phyloP scores from a whole-genome alignment of 495 filamentous ascomycete species.

The Xylaria castorea region DNA sequence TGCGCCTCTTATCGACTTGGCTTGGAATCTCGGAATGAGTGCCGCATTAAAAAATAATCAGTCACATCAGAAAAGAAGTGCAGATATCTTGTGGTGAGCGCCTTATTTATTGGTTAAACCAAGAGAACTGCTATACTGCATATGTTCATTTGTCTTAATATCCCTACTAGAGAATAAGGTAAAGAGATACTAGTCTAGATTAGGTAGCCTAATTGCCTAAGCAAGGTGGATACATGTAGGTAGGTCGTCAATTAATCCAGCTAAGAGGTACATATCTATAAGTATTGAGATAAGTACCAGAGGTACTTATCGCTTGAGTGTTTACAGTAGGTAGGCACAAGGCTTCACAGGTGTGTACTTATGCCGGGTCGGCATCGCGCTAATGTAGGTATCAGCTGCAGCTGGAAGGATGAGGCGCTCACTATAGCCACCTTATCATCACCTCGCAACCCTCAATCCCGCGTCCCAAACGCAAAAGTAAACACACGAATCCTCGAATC shows the following conservation, averaged over 20 bases:
- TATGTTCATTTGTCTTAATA: too few species aligned
- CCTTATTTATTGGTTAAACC: too few species aligned
- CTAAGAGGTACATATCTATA: not conserved
- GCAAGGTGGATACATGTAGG: too few species aligned
- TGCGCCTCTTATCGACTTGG: not conserved
- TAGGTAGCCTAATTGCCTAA: not conserved
- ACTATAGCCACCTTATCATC: slow-evolving; percentile 10
- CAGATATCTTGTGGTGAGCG: too few species aligned
- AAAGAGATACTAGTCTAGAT: not conserved
- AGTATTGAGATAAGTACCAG: not conserved
- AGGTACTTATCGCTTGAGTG: not conserved
- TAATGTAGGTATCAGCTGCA: not conserved
- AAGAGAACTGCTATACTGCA: too few species aligned
- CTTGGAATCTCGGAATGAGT: not conserved
- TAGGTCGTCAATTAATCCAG: not conserved
- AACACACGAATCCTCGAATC: not conserved
- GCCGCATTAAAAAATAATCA: not conserved
- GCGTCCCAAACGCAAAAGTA: slow-evolving; percentile 10
- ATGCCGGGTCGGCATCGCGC: not conserved
- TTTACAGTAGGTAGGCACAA: not conserved
- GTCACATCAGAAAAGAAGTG: too few species aligned
- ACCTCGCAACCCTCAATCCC: not conserved
- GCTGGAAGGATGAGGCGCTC: not conserved
- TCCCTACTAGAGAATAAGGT: too few species aligned
- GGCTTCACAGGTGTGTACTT: not conserved